phyloP scores from a whole-genome alignment of 2,329 filamentous ascomycete genomes.

The Neobulgaria alba region DNA sequence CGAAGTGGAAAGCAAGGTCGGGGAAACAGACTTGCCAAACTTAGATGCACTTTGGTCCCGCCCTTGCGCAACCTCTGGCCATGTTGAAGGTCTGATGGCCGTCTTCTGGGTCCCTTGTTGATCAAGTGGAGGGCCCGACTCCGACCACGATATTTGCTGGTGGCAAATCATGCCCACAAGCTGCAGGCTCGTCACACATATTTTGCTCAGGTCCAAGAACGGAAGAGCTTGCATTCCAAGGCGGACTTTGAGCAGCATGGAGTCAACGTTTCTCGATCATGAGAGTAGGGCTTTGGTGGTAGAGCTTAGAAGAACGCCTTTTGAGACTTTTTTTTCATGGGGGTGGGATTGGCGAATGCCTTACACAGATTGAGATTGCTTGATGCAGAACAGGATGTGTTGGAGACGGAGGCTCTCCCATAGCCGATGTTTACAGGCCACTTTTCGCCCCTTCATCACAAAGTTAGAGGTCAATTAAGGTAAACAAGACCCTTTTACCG shows the following conservation, averaged over 20 bases:
- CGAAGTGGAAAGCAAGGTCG: conserved; percentile 2
- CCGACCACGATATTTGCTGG: conserved; percentile 10
- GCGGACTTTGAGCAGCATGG: conserved; percentile 8
- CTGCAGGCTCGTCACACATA: conserved; percentile 18
- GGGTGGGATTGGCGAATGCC: conserved; percentile 12
- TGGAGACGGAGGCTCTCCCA: conserved; percentile 13
- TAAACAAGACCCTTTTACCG: conserved; percentile 24
- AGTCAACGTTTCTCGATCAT: conserved; percentile 15
- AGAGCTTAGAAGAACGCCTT: background rate
- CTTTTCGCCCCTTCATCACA: conserved; percentile 11
- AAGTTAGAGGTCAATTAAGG: conserved; percentile 9
- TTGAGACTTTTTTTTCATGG: background rate
- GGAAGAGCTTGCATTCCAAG: conserved; percentile 14
- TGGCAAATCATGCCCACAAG: conserved; percentile 18
- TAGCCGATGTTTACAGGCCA: conserved; percentile 21
- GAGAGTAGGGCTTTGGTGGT: conserved; percentile 6
- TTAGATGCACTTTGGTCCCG: conserved; percentile 2
- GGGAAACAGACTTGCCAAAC: conserved; percentile 5
- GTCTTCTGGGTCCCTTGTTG: conserved; percentile 8
- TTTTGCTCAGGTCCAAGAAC: conserved; percentile 6
- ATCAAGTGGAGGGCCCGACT: conserved; percentile 7
- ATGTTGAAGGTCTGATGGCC: conserved; percentile 6
- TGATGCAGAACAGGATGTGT: conserved; percentile 18
- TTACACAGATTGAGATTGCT: conserved; percentile 10
- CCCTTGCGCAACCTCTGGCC: conserved; percentile 5